phyloP scores from a whole-genome alignment of 148 eudicot species.

The Suaeda aralocaspica region DNA sequence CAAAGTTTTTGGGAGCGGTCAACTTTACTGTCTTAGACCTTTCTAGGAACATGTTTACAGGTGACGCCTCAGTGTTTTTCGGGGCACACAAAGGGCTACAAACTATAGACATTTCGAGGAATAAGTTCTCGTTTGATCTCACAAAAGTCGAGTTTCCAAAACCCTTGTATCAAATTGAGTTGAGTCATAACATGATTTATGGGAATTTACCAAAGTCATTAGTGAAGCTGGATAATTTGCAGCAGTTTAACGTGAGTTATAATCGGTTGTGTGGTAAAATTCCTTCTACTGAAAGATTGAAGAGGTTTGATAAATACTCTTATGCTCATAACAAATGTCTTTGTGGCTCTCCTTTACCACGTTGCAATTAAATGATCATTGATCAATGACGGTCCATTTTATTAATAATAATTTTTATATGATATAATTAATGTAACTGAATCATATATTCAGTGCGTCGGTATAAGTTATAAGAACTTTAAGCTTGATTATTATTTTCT shows the following conservation, averaged over 20 bases:
- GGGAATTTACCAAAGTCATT: conserved; percentile 19
- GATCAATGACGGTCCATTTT: too few relatives aligned
- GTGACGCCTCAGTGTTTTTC: conserved; percentile 28
- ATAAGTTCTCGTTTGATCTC: conserved; percentile 26
- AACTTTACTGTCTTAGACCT: conserved; percentile 27
- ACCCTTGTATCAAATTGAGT: conserved; percentile 1
- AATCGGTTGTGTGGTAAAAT: conserved; percentile 48
- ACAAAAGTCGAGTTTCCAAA: conserved; percentile 17
- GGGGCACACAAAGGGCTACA: conserved; percentile 17
- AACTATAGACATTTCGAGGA: conserved; percentile 22
- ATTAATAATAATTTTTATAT: too few relatives aligned
- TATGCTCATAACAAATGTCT: conserved; percentile 52
- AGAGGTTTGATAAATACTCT: conserved; percentile 10
- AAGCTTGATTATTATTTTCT: too few relatives aligned
- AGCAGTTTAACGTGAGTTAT: conserved; percentile 40
- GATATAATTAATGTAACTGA: too few relatives aligned
- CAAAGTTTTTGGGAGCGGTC: conserved; percentile 23
- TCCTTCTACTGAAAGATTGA: conserved; percentile 34
- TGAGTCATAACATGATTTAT: conserved; percentile 30
- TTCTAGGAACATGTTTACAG: conserved; percentile 31
- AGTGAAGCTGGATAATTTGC: conserved; percentile 4
- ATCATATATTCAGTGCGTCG: too few relatives aligned
- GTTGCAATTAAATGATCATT: too few relatives aligned
- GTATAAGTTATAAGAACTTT: too few relatives aligned
- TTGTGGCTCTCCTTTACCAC: conserved; percentile 48